Evolutionary conservation across 2,329 filamentous ascomycete species (phyloP).

Genomic region (Curvularia spicifera): DNA sequence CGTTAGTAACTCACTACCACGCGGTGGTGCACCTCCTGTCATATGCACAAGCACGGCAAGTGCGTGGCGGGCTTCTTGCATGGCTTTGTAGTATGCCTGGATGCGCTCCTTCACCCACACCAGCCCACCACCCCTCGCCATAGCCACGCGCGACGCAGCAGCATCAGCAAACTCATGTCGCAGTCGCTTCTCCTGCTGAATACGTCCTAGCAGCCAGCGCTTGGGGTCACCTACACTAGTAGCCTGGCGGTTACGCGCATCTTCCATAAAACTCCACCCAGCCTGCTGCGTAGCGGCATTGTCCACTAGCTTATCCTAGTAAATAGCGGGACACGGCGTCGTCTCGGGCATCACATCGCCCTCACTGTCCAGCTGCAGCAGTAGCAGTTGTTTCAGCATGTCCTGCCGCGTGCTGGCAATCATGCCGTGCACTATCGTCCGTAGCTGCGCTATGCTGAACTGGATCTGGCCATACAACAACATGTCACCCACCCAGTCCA

Average conservation of each 20-base stretch:
- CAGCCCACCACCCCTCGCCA: not conserved
- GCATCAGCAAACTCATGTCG: not conserved
- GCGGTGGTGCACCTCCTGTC: slow-evolving; percentile 10
- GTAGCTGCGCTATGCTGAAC: no score
- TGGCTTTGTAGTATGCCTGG: not conserved
- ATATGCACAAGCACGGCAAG: not conserved
- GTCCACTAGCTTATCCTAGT: not conserved
- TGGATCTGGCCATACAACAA: no score
- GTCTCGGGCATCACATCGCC: not conserved
- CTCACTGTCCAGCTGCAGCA: not conserved
- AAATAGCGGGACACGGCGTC: not conserved
- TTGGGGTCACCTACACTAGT: not conserved
- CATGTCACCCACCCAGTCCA: no score
- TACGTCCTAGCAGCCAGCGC: not conserved
- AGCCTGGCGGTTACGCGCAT: not conserved
- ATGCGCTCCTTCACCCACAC: not conserved
- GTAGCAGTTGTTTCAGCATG: not conserved
- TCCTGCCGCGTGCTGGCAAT: not conserved
- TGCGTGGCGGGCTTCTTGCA: not conserved
- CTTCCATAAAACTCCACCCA: not conserved
- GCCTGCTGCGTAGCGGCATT: not conserved
- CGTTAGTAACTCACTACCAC: slow-evolving; percentile 25
- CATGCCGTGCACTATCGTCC: not conserved
- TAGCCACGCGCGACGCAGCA: not conserved
- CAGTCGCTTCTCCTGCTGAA: not conserved